These are phyloP conservation scores for Myrmaecium sp. DNA, from an alignment of 2,329 filamentous ascomycete species.

Conservation along the genomic window DNA sequence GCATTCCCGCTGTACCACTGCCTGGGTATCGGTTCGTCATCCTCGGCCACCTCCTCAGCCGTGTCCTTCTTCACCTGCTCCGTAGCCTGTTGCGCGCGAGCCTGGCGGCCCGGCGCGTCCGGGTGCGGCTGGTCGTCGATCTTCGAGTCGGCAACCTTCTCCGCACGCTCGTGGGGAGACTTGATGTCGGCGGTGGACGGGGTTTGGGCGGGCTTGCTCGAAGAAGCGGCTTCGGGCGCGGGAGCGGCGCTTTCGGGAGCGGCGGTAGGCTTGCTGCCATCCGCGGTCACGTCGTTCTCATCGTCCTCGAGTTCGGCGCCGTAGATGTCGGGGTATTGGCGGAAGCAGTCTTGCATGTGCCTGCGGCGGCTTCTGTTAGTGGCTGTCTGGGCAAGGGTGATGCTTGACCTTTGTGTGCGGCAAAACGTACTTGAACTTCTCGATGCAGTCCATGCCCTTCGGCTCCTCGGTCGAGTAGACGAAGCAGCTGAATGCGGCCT, in stretches of 20 bases:
- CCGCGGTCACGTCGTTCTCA: constrained; percentile 31
- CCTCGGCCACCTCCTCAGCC: constrained; percentile 15
- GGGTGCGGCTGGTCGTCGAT: constrained; percentile 5
- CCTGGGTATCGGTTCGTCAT: constrained; percentile 30
- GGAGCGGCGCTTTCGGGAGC: not conserved
- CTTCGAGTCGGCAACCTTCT: constrained; percentile 9
- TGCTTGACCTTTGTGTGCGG: constrained; percentile 4
- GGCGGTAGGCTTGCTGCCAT: constrained; percentile 4
- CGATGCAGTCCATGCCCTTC: constrained; percentile 95
- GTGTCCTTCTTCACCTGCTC: constrained; percentile 13
- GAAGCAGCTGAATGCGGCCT: constrained; percentile 92
- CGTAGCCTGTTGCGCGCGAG: constrained; percentile 12
- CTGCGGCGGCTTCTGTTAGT: constrained; percentile 30
- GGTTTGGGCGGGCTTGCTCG: constrained; percentile 1
- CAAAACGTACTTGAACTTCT: constrained; percentile 75
- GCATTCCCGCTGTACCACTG: constrained; percentile 29
- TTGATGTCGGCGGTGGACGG: constrained; percentile 2
- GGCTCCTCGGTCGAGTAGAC: constrained; percentile 89
- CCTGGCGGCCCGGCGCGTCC: constrained; percentile 9
- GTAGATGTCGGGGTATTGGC: constrained; percentile 81
- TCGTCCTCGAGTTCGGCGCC: constrained; percentile 75
- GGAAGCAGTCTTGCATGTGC: constrained; percentile 95
- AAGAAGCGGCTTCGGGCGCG: not conserved
- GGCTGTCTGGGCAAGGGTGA: too few species aligned
- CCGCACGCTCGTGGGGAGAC: constrained; percentile 3